Evolutionary conservation across 352 stramenopile species (phyloP), one percentile per base, ranked within the genome.

Genomic region (Phytophthora fragariae): DNA sequence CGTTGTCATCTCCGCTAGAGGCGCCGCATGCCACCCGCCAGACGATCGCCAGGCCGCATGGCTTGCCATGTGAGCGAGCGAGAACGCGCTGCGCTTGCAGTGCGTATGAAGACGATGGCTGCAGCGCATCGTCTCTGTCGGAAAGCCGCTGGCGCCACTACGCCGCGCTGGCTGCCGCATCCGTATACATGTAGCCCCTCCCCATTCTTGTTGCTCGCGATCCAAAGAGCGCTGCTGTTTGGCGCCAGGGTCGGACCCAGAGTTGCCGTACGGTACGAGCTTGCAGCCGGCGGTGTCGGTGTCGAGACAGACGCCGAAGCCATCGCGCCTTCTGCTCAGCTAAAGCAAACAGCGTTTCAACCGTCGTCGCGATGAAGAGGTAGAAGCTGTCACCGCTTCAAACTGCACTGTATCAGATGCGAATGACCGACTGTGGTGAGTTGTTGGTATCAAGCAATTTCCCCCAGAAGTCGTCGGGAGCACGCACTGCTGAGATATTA

Each of bases 101-200:
- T 58, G 70, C 54, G 54, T 70, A 64, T 73, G n/a, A 73, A 69
- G 58, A 68, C 64, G 70, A 70, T 65, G 65, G 46, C 53, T 35
- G 49, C 44, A 11, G 59, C 35, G 44, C 39, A 58, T 59, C 44
- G 61, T 70, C 41, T 65, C 65, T 65, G 58, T 66, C 60, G 53
- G 64, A 41, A 15, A 47, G 35, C 29, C 47, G 35, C 62, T 57
- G 44, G 59, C 56, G 69, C 62, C 62, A 71, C 39, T 9, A 29
- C 46, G 19, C 33, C n/a, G 57, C 63, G n/a, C 59, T 64, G 64
- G 65, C 68, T 54, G 47, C 55, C 56, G 66, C 41, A 33, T 74
- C 66, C 56, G 55, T 44, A 70, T 4, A 15, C 24, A 27, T 27
- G 24, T 27, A 27, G 24, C 24, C 24, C 24, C 24, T 3, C 24